Evolutionary conservation across 192 early-diverging fungal genomes (phyloP).

Genomic region (Geranomyces variabilis): DNA sequence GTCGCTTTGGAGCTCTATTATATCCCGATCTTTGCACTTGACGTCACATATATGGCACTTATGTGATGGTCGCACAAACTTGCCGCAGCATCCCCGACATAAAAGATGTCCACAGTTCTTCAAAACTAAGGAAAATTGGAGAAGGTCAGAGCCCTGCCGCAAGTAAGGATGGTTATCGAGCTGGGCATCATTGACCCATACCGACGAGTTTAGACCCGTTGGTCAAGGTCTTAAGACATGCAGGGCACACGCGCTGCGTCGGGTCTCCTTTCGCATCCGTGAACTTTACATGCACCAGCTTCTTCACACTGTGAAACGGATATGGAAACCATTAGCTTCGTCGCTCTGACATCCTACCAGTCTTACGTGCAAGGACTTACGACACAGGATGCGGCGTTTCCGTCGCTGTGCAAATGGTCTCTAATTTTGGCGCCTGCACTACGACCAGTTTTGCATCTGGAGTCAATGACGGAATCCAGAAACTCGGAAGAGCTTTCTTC

Average conservation of each 20-base stretch:
- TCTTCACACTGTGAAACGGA: constrained; percentile 58
- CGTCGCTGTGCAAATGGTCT: constrained; percentile 67
- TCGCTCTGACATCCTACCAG: background rate
- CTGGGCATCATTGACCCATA: constrained; percentile 27
- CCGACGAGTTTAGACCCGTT: constrained; percentile 70
- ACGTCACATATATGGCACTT: constrained; percentile 71
- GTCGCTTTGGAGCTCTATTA: constrained; percentile 68
- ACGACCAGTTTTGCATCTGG: constrained; percentile 61
- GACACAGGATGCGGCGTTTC: constrained; percentile 65
- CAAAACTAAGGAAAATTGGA: constrained; percentile 51
- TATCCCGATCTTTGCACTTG: constrained; percentile 70
- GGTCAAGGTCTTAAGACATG: constrained; percentile 72
- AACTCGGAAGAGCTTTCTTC: constrained; percentile 57
- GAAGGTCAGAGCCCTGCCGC: too few relatives aligned
- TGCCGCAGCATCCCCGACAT: constrained; percentile 66
- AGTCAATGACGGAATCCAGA: constrained; percentile 77
- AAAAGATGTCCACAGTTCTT: constrained; percentile 75
- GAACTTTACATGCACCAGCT: constrained; percentile 68
- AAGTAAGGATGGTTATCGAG: too few relatives aligned
- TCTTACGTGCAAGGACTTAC: constrained; percentile 33
- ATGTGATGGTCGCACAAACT: constrained; percentile 71
- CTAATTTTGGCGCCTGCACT: constrained; percentile 57
- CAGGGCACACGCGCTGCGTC: constrained; percentile 61
- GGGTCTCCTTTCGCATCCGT: constrained; percentile 51
- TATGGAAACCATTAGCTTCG: too few relatives aligned